Percentiles rank a stretch among this genome's conserved stretches.
These are phyloP conservation scores for Tubosaeta sp. DNA, from an alignment of 768 basidiomycete genomes.

Conservation along the genomic window DNA sequence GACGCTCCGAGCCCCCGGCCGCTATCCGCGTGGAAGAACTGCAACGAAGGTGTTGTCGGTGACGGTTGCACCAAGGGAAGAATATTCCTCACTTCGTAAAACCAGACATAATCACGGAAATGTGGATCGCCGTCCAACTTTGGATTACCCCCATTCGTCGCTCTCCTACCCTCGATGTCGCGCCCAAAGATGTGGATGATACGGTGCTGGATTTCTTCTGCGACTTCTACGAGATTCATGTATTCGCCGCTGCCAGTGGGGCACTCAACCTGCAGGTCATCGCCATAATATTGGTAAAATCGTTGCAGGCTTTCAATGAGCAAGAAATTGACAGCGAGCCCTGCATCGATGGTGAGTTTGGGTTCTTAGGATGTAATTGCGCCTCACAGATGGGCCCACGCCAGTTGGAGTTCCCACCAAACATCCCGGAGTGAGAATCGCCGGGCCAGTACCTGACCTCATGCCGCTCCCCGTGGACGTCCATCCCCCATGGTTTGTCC, in stretches of 20 bases:
- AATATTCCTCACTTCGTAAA: constrained; percentile 69
- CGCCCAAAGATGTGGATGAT: constrained; percentile 98
- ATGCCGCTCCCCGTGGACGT: constrained; percentile 87
- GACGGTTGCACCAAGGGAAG: neutral
- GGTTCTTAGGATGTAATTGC: neutral
- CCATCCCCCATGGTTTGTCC: constrained; percentile 91
- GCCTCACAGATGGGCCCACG: constrained; percentile 80
- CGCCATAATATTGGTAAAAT: constrained; percentile 97
- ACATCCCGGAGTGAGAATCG: constrained; percentile 96
- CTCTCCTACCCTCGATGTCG: constrained; percentile 79
- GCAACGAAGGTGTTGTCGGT: constrained; percentile 3
- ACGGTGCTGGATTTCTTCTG: constrained; percentile 98
- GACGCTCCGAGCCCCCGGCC: constrained; percentile 94
- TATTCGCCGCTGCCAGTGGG: constrained; percentile 96
- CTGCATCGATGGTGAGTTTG: constrained; percentile 32
- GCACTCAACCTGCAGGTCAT: constrained; percentile 90
- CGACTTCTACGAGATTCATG: constrained; percentile 91
- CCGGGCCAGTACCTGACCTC: constrained; percentile 98
- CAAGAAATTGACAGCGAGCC: constrained; percentile 95
- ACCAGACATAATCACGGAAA: constrained; percentile 96
- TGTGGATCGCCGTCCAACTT: constrained; percentile 89
- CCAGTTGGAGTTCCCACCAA: constrained; percentile 98
- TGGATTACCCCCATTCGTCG: constrained; percentile 86
- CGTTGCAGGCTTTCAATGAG: constrained; percentile 95
- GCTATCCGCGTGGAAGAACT: constrained; percentile 95